phyloP scores from a whole-genome alignment of 345 rosid genomes.

The Luvunga scandens region DNA sequence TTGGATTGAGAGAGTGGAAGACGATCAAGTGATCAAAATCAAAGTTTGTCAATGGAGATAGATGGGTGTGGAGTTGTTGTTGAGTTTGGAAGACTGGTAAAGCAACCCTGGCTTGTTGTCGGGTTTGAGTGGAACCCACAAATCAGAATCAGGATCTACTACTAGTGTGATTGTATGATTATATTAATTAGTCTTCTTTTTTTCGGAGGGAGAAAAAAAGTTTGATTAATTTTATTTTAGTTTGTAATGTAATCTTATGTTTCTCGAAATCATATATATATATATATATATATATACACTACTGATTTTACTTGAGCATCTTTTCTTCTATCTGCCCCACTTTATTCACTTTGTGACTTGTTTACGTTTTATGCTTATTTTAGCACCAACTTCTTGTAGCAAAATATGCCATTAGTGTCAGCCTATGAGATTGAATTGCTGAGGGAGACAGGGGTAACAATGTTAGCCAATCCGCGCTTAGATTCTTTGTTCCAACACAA shows the following conservation, averaged over 20 bases:
- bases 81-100: conserved; percentile 24
- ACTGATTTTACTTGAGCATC: neutral
- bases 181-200: conserved; percentile 1
- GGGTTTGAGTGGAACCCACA: conserved; percentile 57
- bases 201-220: neutral
- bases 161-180: conserved; percentile 31
- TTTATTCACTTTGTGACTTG: neutral
- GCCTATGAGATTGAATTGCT: neutral
- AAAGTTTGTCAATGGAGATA: conserved; percentile 1
- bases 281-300: neutral
- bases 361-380: neutral
- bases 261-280: conserved; percentile 4
- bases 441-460: neutral
- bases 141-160: conserved; percentile 62
- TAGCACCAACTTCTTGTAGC: neutral
- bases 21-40: neutral
- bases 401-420: neutral
- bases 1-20: neutral
- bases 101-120: conserved; percentile 34
- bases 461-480: neutral
- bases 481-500: neutral
- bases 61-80: conserved; percentile 40
- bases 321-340: neutral
- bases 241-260: neutral
- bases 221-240: conserved; percentile 12